Base-by-base conservation (phyloP, 1,284 basidiomycete species). In the Cutaneotrichosporon curvatum region DNA sequence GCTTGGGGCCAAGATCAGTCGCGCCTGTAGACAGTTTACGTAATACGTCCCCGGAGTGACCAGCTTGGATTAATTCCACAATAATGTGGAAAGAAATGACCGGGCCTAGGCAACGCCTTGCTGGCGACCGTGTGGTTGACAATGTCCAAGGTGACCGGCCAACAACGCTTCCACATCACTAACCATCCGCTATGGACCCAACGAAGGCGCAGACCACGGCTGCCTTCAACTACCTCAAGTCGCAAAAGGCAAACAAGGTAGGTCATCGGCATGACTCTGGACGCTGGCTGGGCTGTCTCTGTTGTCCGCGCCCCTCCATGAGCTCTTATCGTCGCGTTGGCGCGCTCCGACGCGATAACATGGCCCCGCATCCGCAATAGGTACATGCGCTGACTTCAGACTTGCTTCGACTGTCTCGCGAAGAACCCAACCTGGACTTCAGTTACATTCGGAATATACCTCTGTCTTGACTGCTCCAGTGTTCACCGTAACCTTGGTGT, bases 371-470 rank as follows among this genome's bases (percentile, higher is more conserved):
- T n/a, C n/a, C n/a, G n/a, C n/a, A n/a, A n/a, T n/a, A n/a, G n/a
- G n/a, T n/a, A n/a, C n/a, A n/a, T n/a, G n/a, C n/a, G 23, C 42
- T 37, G 15, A 37, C 37, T 19, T 15, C 61, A 97, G 94, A 79
- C 82, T 62, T 98, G 94, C 75, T 96, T 96, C 67, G 94, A 98
- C 73, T 98, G 95, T 69, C 80, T 82, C 60, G 91, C 94, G 51
- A 86, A 91, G 65, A 96, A 95, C 75, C 94, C 94, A 46, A 95
- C 92, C 39, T 98, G 94, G 94, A 85, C 91, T 2, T 92, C 87
- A 55, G 90, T 95, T 28, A 94, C 90, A 0, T 99, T 85, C 66
- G 94, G 88, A 41, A 84, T 98, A 37, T 98, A 98, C 73, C 94
- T 99, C 65, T 99, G 94, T 67, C 77, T 98, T 37, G 92, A 98